Percentiles rank a stretch among this genome's conserved stretches.
phyloP scores from a whole-genome alignment of 2,329 filamentous ascomycete genomes.

The Xylariaceae sp. region DNA sequence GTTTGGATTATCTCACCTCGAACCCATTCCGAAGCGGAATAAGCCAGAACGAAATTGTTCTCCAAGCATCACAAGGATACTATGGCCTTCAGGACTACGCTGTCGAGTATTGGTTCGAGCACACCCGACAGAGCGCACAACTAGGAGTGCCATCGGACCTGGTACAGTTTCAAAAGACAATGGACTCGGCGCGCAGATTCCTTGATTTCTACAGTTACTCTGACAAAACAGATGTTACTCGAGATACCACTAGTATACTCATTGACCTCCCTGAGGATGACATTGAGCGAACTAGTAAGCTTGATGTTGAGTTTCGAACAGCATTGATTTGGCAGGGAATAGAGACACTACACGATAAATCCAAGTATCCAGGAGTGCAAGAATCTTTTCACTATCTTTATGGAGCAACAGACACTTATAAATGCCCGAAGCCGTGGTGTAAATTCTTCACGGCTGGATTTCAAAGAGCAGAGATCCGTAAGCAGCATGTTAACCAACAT shows the following conservation, averaged over 20 bases:
- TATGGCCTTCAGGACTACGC: constrained; percentile 13
- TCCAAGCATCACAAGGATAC: constrained; percentile 2
- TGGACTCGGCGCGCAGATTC: too few relatives aligned
- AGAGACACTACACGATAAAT: too few relatives aligned
- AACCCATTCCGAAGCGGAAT: neutral
- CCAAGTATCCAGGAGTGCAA: constrained; percentile 3
- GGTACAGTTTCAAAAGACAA: too few relatives aligned
- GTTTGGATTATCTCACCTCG: constrained; percentile 4
- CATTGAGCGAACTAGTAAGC: too few relatives aligned
- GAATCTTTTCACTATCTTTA: neutral
- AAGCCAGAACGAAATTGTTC: neutral
- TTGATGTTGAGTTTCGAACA: too few relatives aligned
- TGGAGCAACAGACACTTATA: constrained; percentile 1
- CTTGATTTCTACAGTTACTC: too few relatives aligned
- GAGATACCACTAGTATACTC: too few relatives aligned
- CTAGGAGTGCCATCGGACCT: too few relatives aligned
- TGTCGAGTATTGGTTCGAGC: constrained; percentile 10
- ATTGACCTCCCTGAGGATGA: too few relatives aligned
- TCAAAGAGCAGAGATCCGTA: neutral
- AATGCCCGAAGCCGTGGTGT: constrained; percentile 12
- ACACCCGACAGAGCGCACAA: too few relatives aligned
- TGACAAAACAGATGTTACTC: too few relatives aligned
- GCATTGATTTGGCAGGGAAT: too few relatives aligned
- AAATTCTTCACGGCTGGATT: constrained; percentile 5
- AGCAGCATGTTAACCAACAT: neutral